A percentile compares a stretch with the other conserved stretches of the same genome.
These are phyloP conservation scores for Aspergillus unguis DNA, from an alignment of 2,329 filamentous ascomycete species.

Conservation along the genomic window DNA sequence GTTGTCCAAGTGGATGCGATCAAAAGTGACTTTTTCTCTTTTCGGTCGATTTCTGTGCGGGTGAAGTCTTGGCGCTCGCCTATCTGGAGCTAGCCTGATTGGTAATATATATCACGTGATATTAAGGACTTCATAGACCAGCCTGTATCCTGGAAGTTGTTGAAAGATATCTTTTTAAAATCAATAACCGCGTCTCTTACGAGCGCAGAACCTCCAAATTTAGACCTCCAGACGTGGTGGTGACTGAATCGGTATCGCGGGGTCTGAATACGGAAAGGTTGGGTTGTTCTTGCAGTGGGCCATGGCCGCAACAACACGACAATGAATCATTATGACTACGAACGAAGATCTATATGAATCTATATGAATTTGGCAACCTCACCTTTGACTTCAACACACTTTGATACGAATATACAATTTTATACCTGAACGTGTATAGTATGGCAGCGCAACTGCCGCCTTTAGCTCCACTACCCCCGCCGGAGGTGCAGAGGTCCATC, in stretches of 20 bases:
- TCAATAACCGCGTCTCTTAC: too few relatives aligned
- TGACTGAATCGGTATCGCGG: background rate
- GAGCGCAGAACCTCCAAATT: too few relatives aligned
- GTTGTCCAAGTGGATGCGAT: slow-evolving; percentile 13
- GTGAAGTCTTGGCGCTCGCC: slow-evolving; percentile 35
- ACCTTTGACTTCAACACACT: background rate
- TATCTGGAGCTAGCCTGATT: slow-evolving; percentile 38
- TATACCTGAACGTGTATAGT: slow-evolving; percentile 24
- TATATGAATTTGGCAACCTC: background rate
- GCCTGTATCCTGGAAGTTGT: too few relatives aligned
- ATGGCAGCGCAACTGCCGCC: slow-evolving; percentile 58
- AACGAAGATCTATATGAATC: background rate
- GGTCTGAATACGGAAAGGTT: background rate
- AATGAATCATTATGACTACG: slow-evolving; percentile 7
- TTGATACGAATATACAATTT: slow-evolving; percentile 1
- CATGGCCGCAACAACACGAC: background rate
- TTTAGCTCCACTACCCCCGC: slow-evolving; percentile 73
- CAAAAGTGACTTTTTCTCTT: slow-evolving; percentile 10
- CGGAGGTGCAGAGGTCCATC: slow-evolving; percentile 64
- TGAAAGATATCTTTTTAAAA: too few relatives aligned
- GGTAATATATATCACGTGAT: background rate
- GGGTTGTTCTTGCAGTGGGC: background rate
- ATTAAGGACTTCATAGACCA: too few relatives aligned
- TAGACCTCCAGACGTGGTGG: background rate
- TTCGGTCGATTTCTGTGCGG: slow-evolving; percentile 24